These are phyloP conservation scores for Chytriomyces sp. DNA, from an alignment of 192 early-diverging fungal genomes.

Conservation along the genomic window DNA sequence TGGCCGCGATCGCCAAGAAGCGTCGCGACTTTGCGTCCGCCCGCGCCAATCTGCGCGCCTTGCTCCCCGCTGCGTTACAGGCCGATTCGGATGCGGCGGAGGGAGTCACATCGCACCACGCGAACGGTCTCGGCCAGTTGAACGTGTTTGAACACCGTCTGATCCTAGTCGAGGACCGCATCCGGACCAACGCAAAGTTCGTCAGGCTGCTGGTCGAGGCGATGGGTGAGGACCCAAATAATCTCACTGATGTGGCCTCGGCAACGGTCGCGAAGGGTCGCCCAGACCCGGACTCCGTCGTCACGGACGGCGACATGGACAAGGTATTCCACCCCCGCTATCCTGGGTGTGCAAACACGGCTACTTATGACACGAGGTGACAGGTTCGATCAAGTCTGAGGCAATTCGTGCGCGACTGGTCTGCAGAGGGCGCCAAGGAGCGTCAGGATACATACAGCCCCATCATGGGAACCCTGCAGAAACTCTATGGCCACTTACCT, in stretches of 20 bases:
- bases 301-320: constrained; percentile 79
- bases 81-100: constrained; percentile 24
- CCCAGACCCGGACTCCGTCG: constrained; percentile 34
- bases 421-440: constrained; percentile 77
- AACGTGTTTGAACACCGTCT: constrained; percentile 13
- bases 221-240: constrained; percentile 9
- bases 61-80: constrained; percentile 36
- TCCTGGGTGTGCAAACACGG: background rate
- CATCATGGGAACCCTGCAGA: constrained; percentile 72
- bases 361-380: background rate
- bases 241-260: constrained; percentile 4
- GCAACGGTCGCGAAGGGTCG: background rate
- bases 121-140: background rate
- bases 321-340: constrained; percentile 49
- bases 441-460: constrained; percentile 79
- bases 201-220: background rate
- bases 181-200: constrained; percentile 7
- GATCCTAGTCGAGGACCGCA: constrained; percentile 7
- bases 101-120: background rate
- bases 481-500: constrained; percentile 54
- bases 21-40: constrained; percentile 36
- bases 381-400: constrained; percentile 79
- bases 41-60: constrained; percentile 14
- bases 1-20: constrained; percentile 39
- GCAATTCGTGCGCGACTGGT: constrained; percentile 97